These are phyloP conservation scores for Syncephalastrum sp. DNA, from an alignment of 371 early-diverging fungal species.

Conservation along the genomic window DNA sequence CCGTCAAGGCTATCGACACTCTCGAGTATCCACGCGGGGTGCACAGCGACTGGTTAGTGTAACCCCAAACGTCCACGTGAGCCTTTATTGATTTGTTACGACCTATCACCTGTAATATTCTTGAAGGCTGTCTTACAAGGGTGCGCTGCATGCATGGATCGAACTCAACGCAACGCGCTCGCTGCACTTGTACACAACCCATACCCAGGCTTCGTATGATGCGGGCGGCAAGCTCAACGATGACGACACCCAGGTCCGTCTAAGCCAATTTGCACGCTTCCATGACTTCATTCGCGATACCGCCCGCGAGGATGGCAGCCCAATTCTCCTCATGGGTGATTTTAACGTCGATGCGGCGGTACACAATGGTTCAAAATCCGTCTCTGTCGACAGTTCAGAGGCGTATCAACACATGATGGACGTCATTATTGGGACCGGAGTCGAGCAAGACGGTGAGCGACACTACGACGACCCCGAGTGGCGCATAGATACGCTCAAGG, in stretches of 20 bases:
- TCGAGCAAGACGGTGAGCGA: slow-evolving; percentile 14
- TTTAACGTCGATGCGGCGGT: slow-evolving; percentile 75
- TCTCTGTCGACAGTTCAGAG: slow-evolving; percentile 26
- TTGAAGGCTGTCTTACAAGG: slow-evolving; percentile 69
- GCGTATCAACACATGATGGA: slow-evolving; percentile 72
- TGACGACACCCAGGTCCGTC: slow-evolving; percentile 55
- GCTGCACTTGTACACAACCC: slow-evolving; percentile 79
- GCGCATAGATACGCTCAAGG: slow-evolving; percentile 34
- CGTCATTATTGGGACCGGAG: slow-evolving; percentile 61
- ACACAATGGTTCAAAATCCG: slow-evolving; percentile 27
- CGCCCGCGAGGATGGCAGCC: slow-evolving; percentile 24
- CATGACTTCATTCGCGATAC: slow-evolving; percentile 63
- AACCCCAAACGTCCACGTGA: too few relatives aligned
- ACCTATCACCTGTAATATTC: too few relatives aligned
- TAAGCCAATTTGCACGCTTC: slow-evolving; percentile 61
- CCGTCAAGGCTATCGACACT: slow-evolving; percentile 57
- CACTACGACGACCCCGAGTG: slow-evolving; percentile 1
- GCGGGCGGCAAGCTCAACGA: slow-evolving; percentile 45
- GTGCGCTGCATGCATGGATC: slow-evolving; percentile 77
- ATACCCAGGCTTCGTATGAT: slow-evolving; percentile 78
- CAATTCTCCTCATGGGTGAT: slow-evolving; percentile 73
- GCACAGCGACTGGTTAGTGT: slow-evolving; percentile 68
- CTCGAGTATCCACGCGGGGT: slow-evolving; percentile 69
- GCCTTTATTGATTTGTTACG: too few relatives aligned
- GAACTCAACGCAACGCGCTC: slow-evolving; percentile 43